Conservation (phyloP, 2,329 filamentous ascomycete species). For the Ophiocordyceps camponoti-leonardi region DNA sequence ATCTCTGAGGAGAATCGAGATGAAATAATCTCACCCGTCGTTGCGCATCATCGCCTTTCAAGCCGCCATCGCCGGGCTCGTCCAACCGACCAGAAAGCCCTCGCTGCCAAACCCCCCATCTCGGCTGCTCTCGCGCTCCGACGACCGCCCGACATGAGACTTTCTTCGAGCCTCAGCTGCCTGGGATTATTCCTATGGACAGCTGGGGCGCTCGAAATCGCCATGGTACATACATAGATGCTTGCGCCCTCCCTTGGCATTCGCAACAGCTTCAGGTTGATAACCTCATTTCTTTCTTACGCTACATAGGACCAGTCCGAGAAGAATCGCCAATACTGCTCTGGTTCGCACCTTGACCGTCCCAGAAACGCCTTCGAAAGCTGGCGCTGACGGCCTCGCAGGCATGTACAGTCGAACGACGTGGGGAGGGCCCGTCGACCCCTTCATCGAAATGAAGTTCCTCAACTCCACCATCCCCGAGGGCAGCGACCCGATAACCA, state of each 20-base stretch:
- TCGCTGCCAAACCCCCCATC: background rate
- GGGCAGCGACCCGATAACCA: slow-evolving; percentile 53
- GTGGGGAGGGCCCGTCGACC: slow-evolving; percentile 79
- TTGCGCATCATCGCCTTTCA: background rate
- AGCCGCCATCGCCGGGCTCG: background rate
- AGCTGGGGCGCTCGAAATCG: slow-evolving; percentile 37
- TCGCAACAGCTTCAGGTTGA: slow-evolving; percentile 6
- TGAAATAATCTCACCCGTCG: background rate
- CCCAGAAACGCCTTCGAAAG: background rate
- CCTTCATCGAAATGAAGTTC: slow-evolving; percentile 78
- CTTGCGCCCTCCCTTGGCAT: slow-evolving; percentile 8
- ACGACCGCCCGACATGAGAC: slow-evolving; percentile 30
- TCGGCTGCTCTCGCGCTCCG: background rate
- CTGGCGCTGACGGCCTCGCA: slow-evolving; percentile 6
- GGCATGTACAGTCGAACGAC: slow-evolving; percentile 87
- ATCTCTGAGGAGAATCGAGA: background rate
- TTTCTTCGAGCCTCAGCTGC: slow-evolving; percentile 24
- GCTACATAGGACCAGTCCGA: slow-evolving; percentile 50
- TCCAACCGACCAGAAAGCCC: background rate
- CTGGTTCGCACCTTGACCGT: slow-evolving; percentile 24
- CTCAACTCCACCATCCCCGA: slow-evolving; percentile 39
- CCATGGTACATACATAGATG: too few relatives aligned
- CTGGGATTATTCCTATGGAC: slow-evolving; percentile 38
- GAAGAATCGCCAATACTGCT: slow-evolving; percentile 66
- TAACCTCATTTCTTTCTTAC: background rate